These are phyloP conservation scores for Asparagopsis taxiformis DNA, from an alignment of 31 red algal genomes.

Conservation along the genomic window DNA sequence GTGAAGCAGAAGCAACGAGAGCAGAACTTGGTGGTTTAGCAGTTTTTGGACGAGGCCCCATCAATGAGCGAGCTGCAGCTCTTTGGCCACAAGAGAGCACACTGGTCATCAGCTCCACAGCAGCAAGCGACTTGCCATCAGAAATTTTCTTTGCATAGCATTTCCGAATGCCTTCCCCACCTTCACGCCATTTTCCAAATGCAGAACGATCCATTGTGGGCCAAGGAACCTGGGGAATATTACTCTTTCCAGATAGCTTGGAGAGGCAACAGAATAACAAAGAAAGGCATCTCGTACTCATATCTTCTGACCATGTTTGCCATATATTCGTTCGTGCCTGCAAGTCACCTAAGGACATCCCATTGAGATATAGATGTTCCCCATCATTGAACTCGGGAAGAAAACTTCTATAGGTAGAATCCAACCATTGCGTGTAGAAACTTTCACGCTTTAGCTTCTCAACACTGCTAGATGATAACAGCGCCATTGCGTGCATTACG, in stretches of 20 bases:
- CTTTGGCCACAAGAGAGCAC: slow-evolving; percentile 64
- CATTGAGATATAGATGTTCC: slow-evolving; percentile 21
- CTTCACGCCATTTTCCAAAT: slow-evolving; percentile 49
- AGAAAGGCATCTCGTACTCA: slow-evolving; percentile 68
- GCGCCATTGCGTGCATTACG: slow-evolving; percentile 42
- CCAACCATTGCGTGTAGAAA: slow-evolving; percentile 38
- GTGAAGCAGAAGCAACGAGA: neutral
- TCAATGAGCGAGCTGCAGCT: slow-evolving; percentile 63
- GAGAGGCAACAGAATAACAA: slow-evolving; percentile 54
- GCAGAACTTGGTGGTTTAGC: neutral
- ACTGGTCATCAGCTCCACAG: slow-evolving; percentile 36
- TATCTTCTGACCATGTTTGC: slow-evolving; percentile 49
- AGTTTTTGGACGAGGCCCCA: slow-evolving; percentile 30
- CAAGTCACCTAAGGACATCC: neutral
- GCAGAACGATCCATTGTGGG: slow-evolving; percentile 37
- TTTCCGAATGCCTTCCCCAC: slow-evolving; percentile 54
- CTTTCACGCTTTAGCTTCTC: slow-evolving; percentile 18
- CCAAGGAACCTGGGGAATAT: slow-evolving; percentile 69
- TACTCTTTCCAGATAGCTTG: slow-evolving; percentile 22
- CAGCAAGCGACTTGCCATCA: slow-evolving; percentile 18
- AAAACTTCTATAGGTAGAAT: slow-evolving; percentile 32
- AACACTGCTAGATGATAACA: slow-evolving; percentile 45
- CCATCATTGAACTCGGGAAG: slow-evolving; percentile 12
- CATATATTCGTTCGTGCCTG: slow-evolving; percentile 18
- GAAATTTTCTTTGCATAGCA: slow-evolving; percentile 37